Evolutionary conservation across 108 stramenopile species (phyloP), one percentile per base, ranked within the genome.

Genomic region (Cylindrotheca fusiformis): DNA sequence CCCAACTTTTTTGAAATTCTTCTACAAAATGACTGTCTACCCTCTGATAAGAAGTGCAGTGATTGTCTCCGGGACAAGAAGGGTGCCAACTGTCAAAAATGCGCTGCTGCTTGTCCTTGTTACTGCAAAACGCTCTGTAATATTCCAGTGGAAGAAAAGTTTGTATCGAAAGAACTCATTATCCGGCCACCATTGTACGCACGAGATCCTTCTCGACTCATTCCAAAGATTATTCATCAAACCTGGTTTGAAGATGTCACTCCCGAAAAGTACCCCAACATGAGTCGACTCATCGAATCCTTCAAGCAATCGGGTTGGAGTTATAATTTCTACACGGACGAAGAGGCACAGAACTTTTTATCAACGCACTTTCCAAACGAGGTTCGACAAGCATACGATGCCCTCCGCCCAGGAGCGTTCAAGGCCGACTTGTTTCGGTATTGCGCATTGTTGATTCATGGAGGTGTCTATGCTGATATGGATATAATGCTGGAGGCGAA

Each of bases 361-460:
- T 47, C 31, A 6, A 71, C 74, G 5, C 90, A 91, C 52, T 91
- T 87, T 57, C 90, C 90, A 20, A 78, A 80, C 1, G 83, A 85
- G 50, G 75, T 91, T 31, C 70, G 68, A 23, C 72, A 87, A 45
- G 90, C 90, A 1, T 91, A 87, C 62, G 79, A 90, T 41, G 58
- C 83, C 2, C 74, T 90, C 5, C 59, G 69, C 23, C 88, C 88
- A 10, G 88, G 88, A 8, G 82, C 86, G 18, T 85, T 80, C 74
- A 85, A 85, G 58, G 91, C 91, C 19, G 91, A 93, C 76, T 69
- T 93, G 32, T 93, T 93, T 51, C 77, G 91, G 20, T 93, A 93
- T 60, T 90, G 88, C 57, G 91, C 82, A 31, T 33, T 93, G 48
- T 53, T 93, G 49, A 87, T 90, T 63, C 69, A 84, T 60, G 91